Base-by-base conservation (phyloP, 257 asterid genomes). In the Fraxinus cuspidata region DNA sequence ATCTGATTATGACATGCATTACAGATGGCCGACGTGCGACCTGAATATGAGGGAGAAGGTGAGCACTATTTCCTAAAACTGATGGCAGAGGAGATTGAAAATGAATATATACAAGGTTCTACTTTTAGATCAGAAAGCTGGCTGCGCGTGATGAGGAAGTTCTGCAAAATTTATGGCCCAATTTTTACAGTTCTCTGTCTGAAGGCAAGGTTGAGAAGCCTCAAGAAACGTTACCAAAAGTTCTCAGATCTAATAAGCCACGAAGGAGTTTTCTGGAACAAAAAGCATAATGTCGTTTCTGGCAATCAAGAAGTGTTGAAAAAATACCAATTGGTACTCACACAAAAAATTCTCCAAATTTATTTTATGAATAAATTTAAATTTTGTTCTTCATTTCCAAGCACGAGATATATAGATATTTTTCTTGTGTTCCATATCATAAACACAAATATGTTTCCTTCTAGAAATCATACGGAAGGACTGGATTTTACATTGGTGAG, bases 201-300 rank as follows among this genome's bases (percentile, higher is more conserved):
- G 73, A 65, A 75, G 73, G 65, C 66, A 75, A 75, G 51, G 34
- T 7, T 40, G 51, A 75, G 73, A 65, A 3, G 19, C 18, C 64
- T 75, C 31, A 40, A 0, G 66, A 75, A n/a, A 65, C 47, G 69
- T 40, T 28, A 75, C 63, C 31, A 66, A 72, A 18, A 63, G 69
- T 42, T 75, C 51, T 75, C 79, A 75, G 49, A 35, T 38, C 34
- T 75, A 13, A 38, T 40, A 21, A 38, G 64, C 73, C 63, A 63
- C 2, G 32, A 77, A 6, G 80, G 83, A 67, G 60, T 84, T 19
- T 9, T 12, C 72, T 88, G 91, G 89, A 75, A 82, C 70, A 72
- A 74, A 80, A 13, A 74, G 80, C n/a, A 16, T 5, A 85, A 85
- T 77, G 29, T 78, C 70, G 74, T 82, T 73, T 74, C 53, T 65